phyloP scores from a whole-genome alignment of 495 filamentous ascomycete genomes.

The Aspergillus steynii region DNA sequence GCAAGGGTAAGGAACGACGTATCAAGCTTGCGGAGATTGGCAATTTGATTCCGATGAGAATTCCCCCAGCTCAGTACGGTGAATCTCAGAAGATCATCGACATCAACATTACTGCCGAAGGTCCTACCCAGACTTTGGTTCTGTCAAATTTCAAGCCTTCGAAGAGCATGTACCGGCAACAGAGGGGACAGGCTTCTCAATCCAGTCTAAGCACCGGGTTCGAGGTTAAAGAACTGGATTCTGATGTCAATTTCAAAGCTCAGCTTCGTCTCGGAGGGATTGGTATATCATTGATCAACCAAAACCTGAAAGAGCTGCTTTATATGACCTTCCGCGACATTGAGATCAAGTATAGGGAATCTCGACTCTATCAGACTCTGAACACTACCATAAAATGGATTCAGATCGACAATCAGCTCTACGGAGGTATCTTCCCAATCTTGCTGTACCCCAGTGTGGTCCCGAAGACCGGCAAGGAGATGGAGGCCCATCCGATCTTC shows the following conservation, averaged over 20 bases:
- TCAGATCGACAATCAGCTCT: conserved; percentile 98
- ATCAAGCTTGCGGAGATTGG: conserved; percentile 96
- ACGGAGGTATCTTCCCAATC: conserved; percentile 97
- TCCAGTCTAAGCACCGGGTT: conserved; percentile 69
- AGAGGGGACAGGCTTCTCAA: conserved; percentile 55
- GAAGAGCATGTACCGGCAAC: conserved; percentile 92
- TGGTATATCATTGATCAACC: conserved; percentile 90
- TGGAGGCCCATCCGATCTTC: conserved; percentile 93
- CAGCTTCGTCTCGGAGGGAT: conserved; percentile 86
- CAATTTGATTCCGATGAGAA: conserved; percentile 86
- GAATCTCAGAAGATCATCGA: conserved; percentile 81
- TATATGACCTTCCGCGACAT: conserved; percentile 95
- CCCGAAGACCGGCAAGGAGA: conserved; percentile 94
- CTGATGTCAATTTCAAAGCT: conserved; percentile 81
- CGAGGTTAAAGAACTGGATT: conserved; percentile 89
- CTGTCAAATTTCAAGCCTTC: conserved; percentile 93
- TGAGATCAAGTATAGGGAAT: conserved; percentile 87
- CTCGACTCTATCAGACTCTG: conserved; percentile 86
- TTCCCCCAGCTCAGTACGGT: conserved; percentile 57
- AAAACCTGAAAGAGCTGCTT: conserved; percentile 85
- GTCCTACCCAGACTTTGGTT: conserved; percentile 90
- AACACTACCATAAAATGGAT: conserved; percentile 95
- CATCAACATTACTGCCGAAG: conserved; percentile 91
- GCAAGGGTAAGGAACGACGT: conserved; percentile 78
- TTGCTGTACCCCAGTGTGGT: conserved; percentile 98